These are phyloP conservation scores for Ceratobasidium sp. DNA, from an alignment of 1,284 basidiomycete species.

Conservation along the genomic window DNA sequence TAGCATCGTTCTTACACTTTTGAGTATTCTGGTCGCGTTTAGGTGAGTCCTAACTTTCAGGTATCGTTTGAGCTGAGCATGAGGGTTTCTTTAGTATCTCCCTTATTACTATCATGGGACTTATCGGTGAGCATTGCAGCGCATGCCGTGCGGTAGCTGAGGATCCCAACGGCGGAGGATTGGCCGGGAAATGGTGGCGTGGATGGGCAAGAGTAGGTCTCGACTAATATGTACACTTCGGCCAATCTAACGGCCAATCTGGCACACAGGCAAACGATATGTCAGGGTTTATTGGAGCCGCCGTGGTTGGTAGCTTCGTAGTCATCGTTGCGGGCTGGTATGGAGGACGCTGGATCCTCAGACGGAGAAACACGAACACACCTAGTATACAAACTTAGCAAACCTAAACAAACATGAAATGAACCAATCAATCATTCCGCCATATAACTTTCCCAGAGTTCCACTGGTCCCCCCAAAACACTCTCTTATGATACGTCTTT, in stretches of 20 bases:
- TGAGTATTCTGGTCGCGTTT: constrained; percentile 88
- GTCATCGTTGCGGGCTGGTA: constrained; percentile 72
- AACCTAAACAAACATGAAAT: constrained; percentile 16
- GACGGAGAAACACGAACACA: not conserved
- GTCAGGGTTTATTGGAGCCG: constrained; percentile 87
- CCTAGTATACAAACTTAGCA: constrained; percentile 9
- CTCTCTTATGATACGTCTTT: constrained; percentile 90
- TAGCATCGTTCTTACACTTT: constrained; percentile 82
- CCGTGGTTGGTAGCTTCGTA: constrained; percentile 81
- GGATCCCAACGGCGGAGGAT: constrained; percentile 75
- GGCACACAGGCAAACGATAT: constrained; percentile 75
- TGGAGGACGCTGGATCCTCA: constrained; percentile 31
- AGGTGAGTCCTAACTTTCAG: constrained; percentile 62
- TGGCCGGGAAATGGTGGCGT: constrained; percentile 88
- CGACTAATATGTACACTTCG: not conserved
- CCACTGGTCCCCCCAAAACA: constrained; percentile 91
- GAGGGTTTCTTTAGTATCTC: constrained; percentile 71
- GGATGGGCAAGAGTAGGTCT: constrained; percentile 73
- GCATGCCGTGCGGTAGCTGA: constrained; percentile 75
- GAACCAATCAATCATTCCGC: constrained; percentile 67
- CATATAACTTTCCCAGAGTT: constrained; percentile 85
- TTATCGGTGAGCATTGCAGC: constrained; percentile 81
- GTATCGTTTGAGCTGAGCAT: not conserved
- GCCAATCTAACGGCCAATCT: constrained; percentile 26
- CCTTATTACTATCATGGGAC: constrained; percentile 85